Evolutionary conservation across 192 early-diverging fungal genomes (phyloP).

Genomic region (Linnemannia zychae): DNA sequence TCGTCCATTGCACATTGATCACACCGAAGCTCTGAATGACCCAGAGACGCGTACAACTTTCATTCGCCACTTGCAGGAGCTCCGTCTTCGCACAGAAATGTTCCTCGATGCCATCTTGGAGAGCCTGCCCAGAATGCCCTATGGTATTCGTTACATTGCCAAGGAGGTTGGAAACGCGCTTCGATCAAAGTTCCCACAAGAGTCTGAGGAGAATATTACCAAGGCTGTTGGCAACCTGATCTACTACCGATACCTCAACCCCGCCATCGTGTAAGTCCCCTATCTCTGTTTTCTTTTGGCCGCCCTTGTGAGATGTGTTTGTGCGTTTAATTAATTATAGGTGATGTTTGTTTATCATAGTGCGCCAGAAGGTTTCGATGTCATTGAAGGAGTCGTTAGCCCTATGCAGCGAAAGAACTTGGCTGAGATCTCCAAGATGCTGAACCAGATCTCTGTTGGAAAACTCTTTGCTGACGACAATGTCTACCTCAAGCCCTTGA

Average conservation of each 20-base stretch:
- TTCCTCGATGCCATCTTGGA: constrained; percentile 87
- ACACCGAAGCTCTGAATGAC: constrained; percentile 86
- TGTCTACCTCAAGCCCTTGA: constrained; percentile 79
- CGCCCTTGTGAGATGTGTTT: neutral
- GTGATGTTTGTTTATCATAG: constrained; percentile 50
- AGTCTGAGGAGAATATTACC: constrained; percentile 84
- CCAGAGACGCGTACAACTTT: constrained; percentile 80
- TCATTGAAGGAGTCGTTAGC: constrained; percentile 87
- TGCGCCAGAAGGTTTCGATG: constrained; percentile 96
- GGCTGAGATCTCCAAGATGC: constrained; percentile 93
- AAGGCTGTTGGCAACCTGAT: constrained; percentile 95
- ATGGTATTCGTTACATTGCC: constrained; percentile 96
- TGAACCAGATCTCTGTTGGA: constrained; percentile 95
- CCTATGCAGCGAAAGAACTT: constrained; percentile 96
- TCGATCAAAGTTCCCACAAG: constrained; percentile 84
- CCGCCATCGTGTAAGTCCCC: constrained; percentile 86
- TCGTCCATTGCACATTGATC: constrained; percentile 81
- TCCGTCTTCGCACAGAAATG: constrained; percentile 84
- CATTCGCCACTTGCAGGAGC: constrained; percentile 78
- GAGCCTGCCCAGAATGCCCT: constrained; percentile 92
- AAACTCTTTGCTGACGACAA: constrained; percentile 80
- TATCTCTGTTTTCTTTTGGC: neutral
- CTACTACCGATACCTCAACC: constrained; percentile 99
- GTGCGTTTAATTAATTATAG: neutral
- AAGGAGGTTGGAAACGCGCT: constrained; percentile 86